Conservation (phyloP, 495 filamentous ascomycete species). For the Penicilliopsis zonata region DNA sequence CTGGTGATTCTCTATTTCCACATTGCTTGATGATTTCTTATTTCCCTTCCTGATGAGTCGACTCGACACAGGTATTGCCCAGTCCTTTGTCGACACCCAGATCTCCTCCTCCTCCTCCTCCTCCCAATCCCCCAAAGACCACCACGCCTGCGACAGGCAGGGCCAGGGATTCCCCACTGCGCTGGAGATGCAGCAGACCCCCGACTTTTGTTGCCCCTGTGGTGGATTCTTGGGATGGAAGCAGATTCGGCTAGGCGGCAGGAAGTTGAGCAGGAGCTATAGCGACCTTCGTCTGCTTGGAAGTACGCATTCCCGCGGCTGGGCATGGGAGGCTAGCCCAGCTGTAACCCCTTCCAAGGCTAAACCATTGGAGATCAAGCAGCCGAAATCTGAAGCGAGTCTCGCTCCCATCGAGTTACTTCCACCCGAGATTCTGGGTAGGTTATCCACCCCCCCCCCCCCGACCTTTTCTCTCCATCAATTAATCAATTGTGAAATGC, state of each 20-base stretch:
- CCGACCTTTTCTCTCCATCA: slow-evolving; percentile 2
- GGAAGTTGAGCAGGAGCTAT: slow-evolving; percentile 59
- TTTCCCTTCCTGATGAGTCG: not conserved
- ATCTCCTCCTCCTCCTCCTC: slow-evolving; percentile 48
- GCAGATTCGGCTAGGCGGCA: slow-evolving; percentile 52
- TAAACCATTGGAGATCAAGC: slow-evolving; percentile 15
- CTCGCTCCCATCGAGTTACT: slow-evolving; percentile 47
- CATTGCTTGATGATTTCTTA: no score
- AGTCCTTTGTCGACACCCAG: slow-evolving; percentile 60
- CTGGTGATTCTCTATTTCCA: no score
- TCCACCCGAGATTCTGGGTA: slow-evolving; percentile 62
- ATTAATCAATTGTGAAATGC: slow-evolving; percentile 3
- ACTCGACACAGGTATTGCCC: slow-evolving; percentile 41
- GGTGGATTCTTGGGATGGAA: slow-evolving; percentile 64
- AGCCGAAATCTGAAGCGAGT: slow-evolving; percentile 9
- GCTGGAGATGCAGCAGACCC: slow-evolving; percentile 31
- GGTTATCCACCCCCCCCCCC: no score
- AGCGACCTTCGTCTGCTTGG: slow-evolving; percentile 50
- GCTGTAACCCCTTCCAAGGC: slow-evolving; percentile 12
- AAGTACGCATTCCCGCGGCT: slow-evolving; percentile 32
- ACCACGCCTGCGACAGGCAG: no score
- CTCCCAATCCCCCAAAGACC: no score
- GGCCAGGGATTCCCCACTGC: slow-evolving; percentile 27
- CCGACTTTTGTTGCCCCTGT: slow-evolving; percentile 57
- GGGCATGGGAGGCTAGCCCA: slow-evolving; percentile 41